Conservation (phyloP, 1,284 basidiomycete genomes). For the Sporisorium exsertum region DNA sequence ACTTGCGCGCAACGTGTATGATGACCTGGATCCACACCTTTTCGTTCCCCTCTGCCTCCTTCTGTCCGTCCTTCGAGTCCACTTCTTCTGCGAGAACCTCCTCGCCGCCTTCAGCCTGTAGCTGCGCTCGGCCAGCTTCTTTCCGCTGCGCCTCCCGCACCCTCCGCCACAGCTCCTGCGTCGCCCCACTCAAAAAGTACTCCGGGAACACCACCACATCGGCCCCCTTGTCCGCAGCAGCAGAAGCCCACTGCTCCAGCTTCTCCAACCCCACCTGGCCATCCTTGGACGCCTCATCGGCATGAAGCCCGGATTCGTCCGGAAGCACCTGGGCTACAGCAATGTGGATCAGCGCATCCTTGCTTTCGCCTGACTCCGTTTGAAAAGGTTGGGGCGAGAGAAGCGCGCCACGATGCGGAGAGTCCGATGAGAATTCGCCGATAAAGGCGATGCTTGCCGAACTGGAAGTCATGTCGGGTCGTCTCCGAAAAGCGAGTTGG, state of each 20-base stretch:
- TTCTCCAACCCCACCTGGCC: slow-evolving; percentile 38
- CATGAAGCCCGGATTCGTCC: slow-evolving; percentile 35
- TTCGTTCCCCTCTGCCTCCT: slow-evolving; percentile 31
- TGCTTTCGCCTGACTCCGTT: slow-evolving; percentile 5
- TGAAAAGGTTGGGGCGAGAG: slow-evolving; percentile 7
- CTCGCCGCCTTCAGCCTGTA: neutral
- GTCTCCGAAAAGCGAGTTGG: neutral
- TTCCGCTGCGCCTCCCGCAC: slow-evolving; percentile 26
- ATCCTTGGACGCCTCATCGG: neutral
- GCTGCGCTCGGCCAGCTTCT: slow-evolving; percentile 4
- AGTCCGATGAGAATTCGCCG: slow-evolving; percentile 17
- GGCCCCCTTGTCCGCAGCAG: slow-evolving; percentile 35
- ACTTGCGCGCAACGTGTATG: slow-evolving; percentile 40
- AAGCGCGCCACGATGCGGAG: slow-evolving; percentile 16
- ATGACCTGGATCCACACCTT: slow-evolving; percentile 56
- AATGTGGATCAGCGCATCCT: slow-evolving; percentile 38
- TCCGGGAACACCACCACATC: slow-evolving; percentile 66
- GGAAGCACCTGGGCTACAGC: slow-evolving; percentile 45
- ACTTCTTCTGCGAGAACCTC: neutral
- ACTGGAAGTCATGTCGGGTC: neutral
- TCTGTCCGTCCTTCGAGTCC: neutral
- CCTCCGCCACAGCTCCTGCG: slow-evolving; percentile 52
- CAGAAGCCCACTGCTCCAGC: slow-evolving; percentile 38
- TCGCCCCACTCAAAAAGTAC: slow-evolving; percentile 65
- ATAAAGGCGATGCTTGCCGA: slow-evolving; percentile 5